Base-by-base conservation (phyloP, 805 yeast genomes). In the Candida tallmaniae region DNA sequence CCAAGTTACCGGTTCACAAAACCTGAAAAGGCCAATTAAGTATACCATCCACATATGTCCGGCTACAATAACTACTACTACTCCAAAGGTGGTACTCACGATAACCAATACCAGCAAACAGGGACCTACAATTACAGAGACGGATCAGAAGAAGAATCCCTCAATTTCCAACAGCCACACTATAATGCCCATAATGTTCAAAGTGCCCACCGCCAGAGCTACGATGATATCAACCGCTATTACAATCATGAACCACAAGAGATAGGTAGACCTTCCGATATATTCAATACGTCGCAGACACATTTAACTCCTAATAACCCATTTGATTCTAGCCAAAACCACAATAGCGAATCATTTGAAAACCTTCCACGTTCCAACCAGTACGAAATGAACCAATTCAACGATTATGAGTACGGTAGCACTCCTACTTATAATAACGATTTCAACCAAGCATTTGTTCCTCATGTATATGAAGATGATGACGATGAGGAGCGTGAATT, bases 391-490 rank as follows among this genome's bases (percentile, higher is more conserved):
- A 47, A 50, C 35, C 55, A 52, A 29, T 29, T 34, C 34, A n/a
- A n/a, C n/a, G 55, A 46, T 26, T 48, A 49, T 36, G 38, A 40
- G 28, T 29, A 34, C 20, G 21, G 35, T 5, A 29, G 30, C 18
- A 32, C 30, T 21, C 33, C 35, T 17, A 33, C 34, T 21, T 38
- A 44, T 30, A 32, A 23, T 23, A 27, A 35, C 15, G 40, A 38
- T 14, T 63, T 51, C 38, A 48, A 51, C 36, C 66, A 61, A 46
- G 61, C 70, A n/a, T 66, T 66, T 41, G 70, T 64, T 10, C 70
- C 70, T 11, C 60, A 65, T 44, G 64, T 57, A 11, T 62, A 66
- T 38, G 68, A 60, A 23, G 68, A 62, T 33, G 47, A 43, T 14
- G 66, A 62, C 14, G 69, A 63, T 31, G 70, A 65, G 22, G 66